phyloP scores from a whole-genome alignment of 2,329 filamentous ascomycete genomes.

The Boeremia lycopersici region DNA sequence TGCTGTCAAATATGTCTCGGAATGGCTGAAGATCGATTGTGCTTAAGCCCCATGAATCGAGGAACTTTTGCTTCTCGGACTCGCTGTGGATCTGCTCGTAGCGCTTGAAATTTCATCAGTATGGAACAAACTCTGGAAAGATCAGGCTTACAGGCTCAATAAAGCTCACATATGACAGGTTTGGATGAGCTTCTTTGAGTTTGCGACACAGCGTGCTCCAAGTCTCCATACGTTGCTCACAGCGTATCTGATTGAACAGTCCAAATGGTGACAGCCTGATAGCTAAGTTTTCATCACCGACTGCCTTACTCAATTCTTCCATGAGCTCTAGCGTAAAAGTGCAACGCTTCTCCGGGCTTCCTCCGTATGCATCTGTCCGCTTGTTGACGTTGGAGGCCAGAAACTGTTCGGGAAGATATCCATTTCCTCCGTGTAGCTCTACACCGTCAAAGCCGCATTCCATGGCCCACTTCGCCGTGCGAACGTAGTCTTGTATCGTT shows the following conservation, averaged over 20 bases:
- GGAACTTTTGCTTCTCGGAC: slow-evolving; percentile 57
- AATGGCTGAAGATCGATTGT: slow-evolving; percentile 56
- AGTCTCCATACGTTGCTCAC: slow-evolving; percentile 59
- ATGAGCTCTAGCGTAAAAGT: slow-evolving; percentile 62
- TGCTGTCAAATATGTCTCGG: slow-evolving; percentile 57
- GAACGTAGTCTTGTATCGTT: slow-evolving; percentile 51
- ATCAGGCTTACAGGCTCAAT: slow-evolving; percentile 53
- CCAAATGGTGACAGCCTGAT: slow-evolving; percentile 48
- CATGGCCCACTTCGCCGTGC: slow-evolving; percentile 59
- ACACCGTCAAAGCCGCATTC: slow-evolving; percentile 62
- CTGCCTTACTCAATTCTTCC: slow-evolving; percentile 28
- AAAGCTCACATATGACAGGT: slow-evolving; percentile 61
- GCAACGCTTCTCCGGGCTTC: slow-evolving; percentile 57
- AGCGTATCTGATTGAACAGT: slow-evolving; percentile 59
- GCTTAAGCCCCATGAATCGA: slow-evolving; percentile 55
- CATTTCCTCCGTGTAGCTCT: slow-evolving; percentile 57
- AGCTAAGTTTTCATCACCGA: slow-evolving; percentile 36
- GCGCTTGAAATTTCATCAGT: slow-evolving; percentile 41
- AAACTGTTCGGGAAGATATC: slow-evolving; percentile 60
- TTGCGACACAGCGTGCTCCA: slow-evolving; percentile 58
- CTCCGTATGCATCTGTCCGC: slow-evolving; percentile 58
- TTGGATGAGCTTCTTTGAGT: slow-evolving; percentile 53
- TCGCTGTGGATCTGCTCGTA: slow-evolving; percentile 60
- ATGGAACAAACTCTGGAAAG: slow-evolving; percentile 13
- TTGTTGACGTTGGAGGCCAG: slow-evolving; percentile 55